Evolutionary conservation across 2,329 filamentous ascomycete species (phyloP).

Genomic region (Arthrobotrys pseudoclavata): DNA sequence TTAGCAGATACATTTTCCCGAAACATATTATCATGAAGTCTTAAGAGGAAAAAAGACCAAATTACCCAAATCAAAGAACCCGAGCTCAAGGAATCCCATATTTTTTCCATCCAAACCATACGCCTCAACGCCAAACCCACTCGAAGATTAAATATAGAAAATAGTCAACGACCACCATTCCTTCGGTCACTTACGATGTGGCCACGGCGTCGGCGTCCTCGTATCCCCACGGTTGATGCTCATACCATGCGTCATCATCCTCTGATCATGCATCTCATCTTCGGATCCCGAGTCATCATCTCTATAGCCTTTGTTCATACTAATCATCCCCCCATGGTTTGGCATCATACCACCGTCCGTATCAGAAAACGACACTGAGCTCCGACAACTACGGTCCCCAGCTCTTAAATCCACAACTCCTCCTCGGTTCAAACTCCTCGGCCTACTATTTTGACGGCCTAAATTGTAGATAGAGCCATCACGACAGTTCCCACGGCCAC

Average conservation of each 20-base stretch:
- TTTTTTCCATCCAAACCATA: conserved; percentile 5
- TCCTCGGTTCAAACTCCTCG: conserved; percentile 6
- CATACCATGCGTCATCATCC: conserved; percentile 43
- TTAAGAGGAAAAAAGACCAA: not conserved
- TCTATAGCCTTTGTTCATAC: conserved; percentile 34
- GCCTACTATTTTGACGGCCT: conserved; percentile 13
- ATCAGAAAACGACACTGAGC: conserved; percentile 20
- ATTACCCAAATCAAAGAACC: not conserved
- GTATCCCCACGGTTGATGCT: conserved; percentile 19
- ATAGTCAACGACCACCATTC: conserved; percentile 11
- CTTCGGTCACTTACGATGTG: conserved; percentile 4
- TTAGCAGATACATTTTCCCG: not conserved
- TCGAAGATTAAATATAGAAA: conserved; percentile 16
- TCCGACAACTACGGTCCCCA: conserved; percentile 16
- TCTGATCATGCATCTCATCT: conserved; percentile 28
- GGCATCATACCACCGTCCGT: conserved; percentile 8
- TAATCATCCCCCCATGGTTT: conserved; percentile 4
- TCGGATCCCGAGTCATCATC: conserved; percentile 30
- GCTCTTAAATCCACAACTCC: conserved; percentile 28
- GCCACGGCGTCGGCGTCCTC: conserved; percentile 28
- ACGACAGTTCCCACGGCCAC: conserved; percentile 8
- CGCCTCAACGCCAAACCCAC: conserved; percentile 37
- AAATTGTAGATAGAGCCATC: conserved; percentile 22
- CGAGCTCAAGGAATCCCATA: not conserved
- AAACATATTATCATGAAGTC: not conserved